Evolutionary conservation across 169 alveolate species (phyloP), one percentile per base, ranked within the genome.

Genomic region (Babesia divergens): DNA sequence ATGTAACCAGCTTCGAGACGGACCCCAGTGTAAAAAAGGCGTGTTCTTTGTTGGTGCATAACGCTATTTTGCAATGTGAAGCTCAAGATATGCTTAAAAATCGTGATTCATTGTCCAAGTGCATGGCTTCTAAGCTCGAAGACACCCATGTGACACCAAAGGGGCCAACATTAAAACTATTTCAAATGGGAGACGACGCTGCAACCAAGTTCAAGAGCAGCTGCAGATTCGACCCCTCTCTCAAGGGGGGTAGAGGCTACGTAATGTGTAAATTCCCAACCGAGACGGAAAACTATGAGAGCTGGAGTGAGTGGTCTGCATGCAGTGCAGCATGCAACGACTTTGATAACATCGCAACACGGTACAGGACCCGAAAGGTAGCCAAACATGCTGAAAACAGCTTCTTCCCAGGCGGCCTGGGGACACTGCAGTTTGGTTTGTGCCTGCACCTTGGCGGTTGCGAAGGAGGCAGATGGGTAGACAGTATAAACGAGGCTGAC

Each of bases 271-370:
- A 79, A 38, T 76, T 76, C 52, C 69, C 69, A 16, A 47, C 65
- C 29, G 75, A 66, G 0, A 47, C 24, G 9, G 72, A 81, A n/a
- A 18, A 37, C 31, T 86, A 55, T 49, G 74, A 58, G 11, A 49
- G 51, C 20, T 86, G 92, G 92, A 54, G 84, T n/a, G 89, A 66
- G 32, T 86, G 92, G 92, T 65, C 89, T 14, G 14, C 6, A 24
- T 86, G 92, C 42, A 67, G 79, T 8, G 70, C 54, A 28, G 32
- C 49, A 2, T 86, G 92, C 51, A 76, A 43, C 60, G 74, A 70
- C 29, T 56, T 49, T 31, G 89, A 56, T 2, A 50, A 37, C 53
- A 83, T 83, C 16, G 56, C 84, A 0, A 66, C 75, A 9, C 6
- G 82, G 29, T 67, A 66, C 51, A 54, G 86, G 50, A 77, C 74